phyloP scores from a whole-genome alignment of 2,329 filamentous ascomycete genomes.

The Aspergillus niger region DNA sequence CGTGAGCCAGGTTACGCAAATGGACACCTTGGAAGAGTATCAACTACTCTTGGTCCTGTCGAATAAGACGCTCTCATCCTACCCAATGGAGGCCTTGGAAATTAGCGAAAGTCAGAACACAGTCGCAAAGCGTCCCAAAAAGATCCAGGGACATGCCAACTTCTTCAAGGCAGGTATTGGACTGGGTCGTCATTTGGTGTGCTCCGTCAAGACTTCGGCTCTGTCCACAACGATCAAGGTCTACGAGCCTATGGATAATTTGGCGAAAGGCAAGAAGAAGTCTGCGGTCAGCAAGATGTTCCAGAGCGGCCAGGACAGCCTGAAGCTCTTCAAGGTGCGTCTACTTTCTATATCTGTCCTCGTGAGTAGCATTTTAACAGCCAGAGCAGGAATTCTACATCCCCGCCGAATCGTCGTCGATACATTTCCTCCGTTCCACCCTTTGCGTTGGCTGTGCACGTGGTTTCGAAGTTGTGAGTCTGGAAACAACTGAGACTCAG shows the following conservation, averaged over 20 bases:
- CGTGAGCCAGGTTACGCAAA: constrained; percentile 82
- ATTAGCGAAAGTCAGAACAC: constrained; percentile 72
- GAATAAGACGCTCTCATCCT: constrained; percentile 90
- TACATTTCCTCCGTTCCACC: constrained; percentile 96
- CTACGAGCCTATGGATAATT: constrained; percentile 95
- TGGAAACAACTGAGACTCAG: constrained; percentile 97
- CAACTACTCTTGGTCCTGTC: constrained; percentile 86
- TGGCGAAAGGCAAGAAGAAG: constrained; percentile 92
- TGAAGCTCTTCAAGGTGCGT: constrained; percentile 83
- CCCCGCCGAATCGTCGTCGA: constrained; percentile 94
- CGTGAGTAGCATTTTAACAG: constrained; percentile 12
- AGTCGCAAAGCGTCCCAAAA: constrained; percentile 82
- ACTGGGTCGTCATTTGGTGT: constrained; percentile 88
- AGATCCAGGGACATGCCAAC: constrained; percentile 95
- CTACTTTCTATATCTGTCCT: neutral
- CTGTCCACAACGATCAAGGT: constrained; percentile 97
- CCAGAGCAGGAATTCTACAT: constrained; percentile 83
- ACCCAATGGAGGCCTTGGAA: constrained; percentile 82
- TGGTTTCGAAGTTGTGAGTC: constrained; percentile 94
- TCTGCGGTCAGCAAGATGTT: constrained; percentile 96
- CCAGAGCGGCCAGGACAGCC: constrained; percentile 85
- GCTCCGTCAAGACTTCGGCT: constrained; percentile 91
- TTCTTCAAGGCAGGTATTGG: constrained; percentile 99
- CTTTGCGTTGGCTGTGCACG: constrained; percentile 93
- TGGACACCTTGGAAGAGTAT: constrained; percentile 95